These are phyloP conservation scores for Plicaturopsis crispa DNA, from an alignment of 768 basidiomycete species.

Conservation along the genomic window DNA sequence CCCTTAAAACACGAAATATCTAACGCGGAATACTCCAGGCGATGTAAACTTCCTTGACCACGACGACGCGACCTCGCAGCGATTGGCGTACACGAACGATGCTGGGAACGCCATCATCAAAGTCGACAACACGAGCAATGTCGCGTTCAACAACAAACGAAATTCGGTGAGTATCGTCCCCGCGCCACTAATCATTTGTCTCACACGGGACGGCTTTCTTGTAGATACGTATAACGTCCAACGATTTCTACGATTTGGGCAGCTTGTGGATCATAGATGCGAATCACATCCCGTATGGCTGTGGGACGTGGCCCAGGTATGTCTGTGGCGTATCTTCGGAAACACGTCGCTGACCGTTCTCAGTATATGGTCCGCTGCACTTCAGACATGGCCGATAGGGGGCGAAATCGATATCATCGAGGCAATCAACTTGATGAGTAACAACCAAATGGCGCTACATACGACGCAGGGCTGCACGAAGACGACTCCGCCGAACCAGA, in stretches of 20 bases:
- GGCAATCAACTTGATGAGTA: conserved; percentile 41
- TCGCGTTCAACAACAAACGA: conserved; percentile 42
- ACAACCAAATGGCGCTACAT: conserved; percentile 55
- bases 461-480: conserved; percentile 31
- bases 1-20: not conserved
- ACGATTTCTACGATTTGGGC: conserved; percentile 30
- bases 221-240: conserved; percentile 36
- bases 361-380: not conserved
- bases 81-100: conserved; percentile 52
- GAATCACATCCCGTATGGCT: conserved; percentile 47
- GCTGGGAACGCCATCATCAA: conserved; percentile 62
- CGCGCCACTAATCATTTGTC: too few relatives aligned
- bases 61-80: conserved; percentile 34
- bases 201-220: too few relatives aligned
- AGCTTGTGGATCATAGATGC: conserved; percentile 35
- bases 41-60: conserved; percentile 54
- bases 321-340: too few relatives aligned
- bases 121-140: conserved; percentile 63
- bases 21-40: conserved; percentile 26
- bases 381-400: not conserved
- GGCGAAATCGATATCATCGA: conserved; percentile 37
- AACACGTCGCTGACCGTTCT: too few relatives aligned
- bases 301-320: conserved; percentile 39
- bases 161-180: conserved; percentile 40
- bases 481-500: conserved; percentile 17